These are phyloP conservation scores for Whalleya microplaca DNA, from an alignment of 2,329 filamentous ascomycete genomes.

Conservation along the genomic window DNA sequence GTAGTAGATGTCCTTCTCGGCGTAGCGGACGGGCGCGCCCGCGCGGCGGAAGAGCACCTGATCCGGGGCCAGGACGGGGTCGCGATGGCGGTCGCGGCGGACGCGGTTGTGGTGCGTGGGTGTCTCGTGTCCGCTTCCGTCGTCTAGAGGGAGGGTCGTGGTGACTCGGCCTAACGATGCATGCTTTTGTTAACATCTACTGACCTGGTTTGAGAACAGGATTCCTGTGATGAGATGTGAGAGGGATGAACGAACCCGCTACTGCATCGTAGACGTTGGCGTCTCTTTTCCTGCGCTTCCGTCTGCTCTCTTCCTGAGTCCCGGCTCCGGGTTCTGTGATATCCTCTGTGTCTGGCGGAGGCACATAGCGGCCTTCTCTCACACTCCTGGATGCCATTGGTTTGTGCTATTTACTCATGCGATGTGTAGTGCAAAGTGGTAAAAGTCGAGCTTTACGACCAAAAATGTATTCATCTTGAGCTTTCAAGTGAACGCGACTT, in stretches of 20 bases:
- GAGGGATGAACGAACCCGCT: conserved; percentile 54
- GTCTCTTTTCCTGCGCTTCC: conserved; percentile 33
- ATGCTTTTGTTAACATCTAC: neutral
- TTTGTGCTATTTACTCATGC: neutral
- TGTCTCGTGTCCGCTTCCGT: conserved; percentile 24
- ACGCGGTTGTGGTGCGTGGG: conserved; percentile 22
- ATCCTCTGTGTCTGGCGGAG: conserved; percentile 21
- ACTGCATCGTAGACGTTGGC: conserved; percentile 74
- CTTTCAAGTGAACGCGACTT: too few relatives aligned
- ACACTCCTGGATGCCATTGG: conserved; percentile 31
- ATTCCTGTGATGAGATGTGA: too few relatives aligned
- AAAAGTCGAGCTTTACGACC: neutral
- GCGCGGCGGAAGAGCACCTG: conserved; percentile 70
- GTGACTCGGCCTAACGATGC: conserved; percentile 40
- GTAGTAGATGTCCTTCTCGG: conserved; percentile 73
- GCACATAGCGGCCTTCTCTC: conserved; percentile 23
- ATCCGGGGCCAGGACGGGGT: conserved; percentile 62
- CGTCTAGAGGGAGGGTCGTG: conserved; percentile 34
- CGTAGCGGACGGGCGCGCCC: conserved; percentile 67
- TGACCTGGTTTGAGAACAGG: neutral
- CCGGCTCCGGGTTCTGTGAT: conserved; percentile 24
- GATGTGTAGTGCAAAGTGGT: neutral
- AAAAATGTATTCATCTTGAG: neutral
- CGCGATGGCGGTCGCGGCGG: conserved; percentile 33
- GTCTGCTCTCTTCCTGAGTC: conserved; percentile 19